Evolutionary conservation across 192 early-diverging fungal genomes (phyloP).

Genomic region (Gonapodya sp.): DNA sequence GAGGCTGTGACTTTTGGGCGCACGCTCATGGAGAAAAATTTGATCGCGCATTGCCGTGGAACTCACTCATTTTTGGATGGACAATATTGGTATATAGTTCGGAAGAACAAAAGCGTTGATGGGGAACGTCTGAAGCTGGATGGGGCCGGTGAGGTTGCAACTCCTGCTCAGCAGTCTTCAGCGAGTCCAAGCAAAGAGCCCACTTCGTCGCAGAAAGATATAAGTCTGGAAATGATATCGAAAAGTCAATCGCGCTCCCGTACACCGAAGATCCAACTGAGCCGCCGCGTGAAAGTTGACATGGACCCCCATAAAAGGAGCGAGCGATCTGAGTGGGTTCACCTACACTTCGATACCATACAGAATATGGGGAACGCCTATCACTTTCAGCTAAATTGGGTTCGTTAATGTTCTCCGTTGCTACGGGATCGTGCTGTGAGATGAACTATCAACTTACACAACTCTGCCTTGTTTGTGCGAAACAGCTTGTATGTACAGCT

Average conservation of each 20-base stretch:
- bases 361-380: conserved; percentile 84
- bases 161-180: no score
- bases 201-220: no score
- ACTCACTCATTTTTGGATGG: neutral
- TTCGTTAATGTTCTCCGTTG: no score
- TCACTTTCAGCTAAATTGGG: conserved; percentile 90
- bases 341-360: conserved; percentile 81
- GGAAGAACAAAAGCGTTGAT: no score
- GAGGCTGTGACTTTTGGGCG: conserved; percentile 12
- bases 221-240: no score
- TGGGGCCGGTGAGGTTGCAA: no score
- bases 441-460: neutral
- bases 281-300: conserved; percentile 63
- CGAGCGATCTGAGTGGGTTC: conserved; percentile 68
- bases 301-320: conserved; percentile 71
- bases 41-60: neutral
- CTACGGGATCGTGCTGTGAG: no score
- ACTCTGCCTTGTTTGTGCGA: neutral
- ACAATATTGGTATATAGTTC: neutral
- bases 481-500: conserved; percentile 64
- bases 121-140: no score
- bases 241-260: no score
- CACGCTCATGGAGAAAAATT: neutral
- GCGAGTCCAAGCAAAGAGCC: no score
- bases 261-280: conserved; percentile 51